phyloP scores from a whole-genome alignment of 148 eudicot genomes.

The Talinum fruticosum region DNA sequence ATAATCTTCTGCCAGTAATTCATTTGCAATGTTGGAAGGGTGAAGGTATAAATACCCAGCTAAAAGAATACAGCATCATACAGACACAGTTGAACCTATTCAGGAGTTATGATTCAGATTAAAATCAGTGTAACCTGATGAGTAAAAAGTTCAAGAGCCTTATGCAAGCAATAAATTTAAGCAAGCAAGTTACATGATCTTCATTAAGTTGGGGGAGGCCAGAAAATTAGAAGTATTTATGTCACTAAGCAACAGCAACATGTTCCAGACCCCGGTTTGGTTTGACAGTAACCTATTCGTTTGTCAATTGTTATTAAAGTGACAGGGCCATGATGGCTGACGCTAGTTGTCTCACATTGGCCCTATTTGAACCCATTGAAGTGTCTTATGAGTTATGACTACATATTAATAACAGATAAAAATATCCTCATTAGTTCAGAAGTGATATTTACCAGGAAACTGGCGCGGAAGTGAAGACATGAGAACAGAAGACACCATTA shows the following conservation, averaged over 20 bases:
- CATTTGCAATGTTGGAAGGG: not conserved
- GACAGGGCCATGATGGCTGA: not conserved
- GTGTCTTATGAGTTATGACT: not conserved
- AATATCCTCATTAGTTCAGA: not conserved
- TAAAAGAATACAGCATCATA: not conserved
- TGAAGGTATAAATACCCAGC: not conserved
- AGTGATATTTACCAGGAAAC: slow-evolving; percentile 81
- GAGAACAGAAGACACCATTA: slow-evolving; percentile 79
- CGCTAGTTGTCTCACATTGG: not conserved
- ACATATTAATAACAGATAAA: not conserved
- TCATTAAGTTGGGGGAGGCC: not conserved
- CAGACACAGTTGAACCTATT: not conserved
- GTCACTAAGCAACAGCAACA: not conserved
- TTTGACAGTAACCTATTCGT: not conserved
- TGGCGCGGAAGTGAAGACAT: slow-evolving; percentile 80
- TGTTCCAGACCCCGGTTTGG: not conserved
- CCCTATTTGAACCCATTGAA: not conserved
- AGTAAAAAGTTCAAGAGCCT: not conserved
- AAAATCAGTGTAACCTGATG: too few relatives aligned
- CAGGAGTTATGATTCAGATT: not conserved
- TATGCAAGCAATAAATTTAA: not conserved
- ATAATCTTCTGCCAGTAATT: not conserved
- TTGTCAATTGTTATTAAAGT: not conserved
- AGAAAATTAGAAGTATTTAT: not conserved
- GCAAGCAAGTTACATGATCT: not conserved